Conservation (phyloP, 192 early-diverging fungal genomes). For the Podila horticola region DNA sequence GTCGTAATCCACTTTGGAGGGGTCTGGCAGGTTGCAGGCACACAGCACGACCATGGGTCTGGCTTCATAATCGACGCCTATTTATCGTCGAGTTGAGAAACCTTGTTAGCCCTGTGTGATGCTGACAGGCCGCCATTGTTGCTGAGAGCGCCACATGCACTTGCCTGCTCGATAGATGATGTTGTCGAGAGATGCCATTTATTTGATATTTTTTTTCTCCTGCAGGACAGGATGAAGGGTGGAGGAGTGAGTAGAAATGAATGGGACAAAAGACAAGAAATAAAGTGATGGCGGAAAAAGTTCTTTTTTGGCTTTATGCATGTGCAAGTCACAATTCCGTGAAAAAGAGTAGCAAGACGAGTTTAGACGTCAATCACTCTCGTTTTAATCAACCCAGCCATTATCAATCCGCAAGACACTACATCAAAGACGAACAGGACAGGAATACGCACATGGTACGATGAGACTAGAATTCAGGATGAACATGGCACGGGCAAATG, state of each 20-base stretch:
- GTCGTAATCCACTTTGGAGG: slow-evolving; percentile 85
- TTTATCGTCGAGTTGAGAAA: background rate
- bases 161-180: slow-evolving; percentile 53
- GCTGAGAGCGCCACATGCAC: background rate
- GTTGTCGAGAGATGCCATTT: slow-evolving; percentile 42
- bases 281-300: background rate
- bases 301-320: no score
- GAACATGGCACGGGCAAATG: no score
- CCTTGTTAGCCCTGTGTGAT: background rate
- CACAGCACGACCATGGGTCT: slow-evolving; percentile 85
- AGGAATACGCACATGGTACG: no score
- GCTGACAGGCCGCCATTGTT: background rate
- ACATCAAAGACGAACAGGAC: no score
- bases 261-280: slow-evolving; percentile 3
- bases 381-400: background rate
- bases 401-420: no score
- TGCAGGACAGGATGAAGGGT: background rate
- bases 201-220: no score
- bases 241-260: background rate
- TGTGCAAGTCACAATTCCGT: background rate
- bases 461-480: no score
- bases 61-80: slow-evolving; percentile 88
- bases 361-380: background rate
- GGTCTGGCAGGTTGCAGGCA: slow-evolving; percentile 89
- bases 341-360: background rate